These are phyloP conservation scores for Aureobasidium sp. DNA, from an alignment of 2,329 filamentous ascomycete species.

Conservation along the genomic window DNA sequence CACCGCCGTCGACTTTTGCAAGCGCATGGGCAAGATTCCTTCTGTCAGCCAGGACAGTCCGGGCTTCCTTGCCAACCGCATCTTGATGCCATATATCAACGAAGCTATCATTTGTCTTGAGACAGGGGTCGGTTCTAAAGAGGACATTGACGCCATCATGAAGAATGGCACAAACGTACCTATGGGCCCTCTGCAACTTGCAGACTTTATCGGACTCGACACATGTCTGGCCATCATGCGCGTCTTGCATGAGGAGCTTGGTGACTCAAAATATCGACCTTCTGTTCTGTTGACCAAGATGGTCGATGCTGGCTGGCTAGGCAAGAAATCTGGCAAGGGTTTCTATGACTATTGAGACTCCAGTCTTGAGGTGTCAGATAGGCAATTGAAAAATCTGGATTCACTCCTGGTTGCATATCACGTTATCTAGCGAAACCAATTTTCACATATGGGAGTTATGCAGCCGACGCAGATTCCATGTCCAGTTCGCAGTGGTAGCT, in stretches of 20 bases:
- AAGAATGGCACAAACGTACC: conserved; percentile 98
- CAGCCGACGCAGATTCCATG: neutral
- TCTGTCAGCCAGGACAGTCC: conserved; percentile 84
- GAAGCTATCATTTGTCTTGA: conserved; percentile 95
- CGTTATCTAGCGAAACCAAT: neutral
- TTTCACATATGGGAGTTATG: neutral
- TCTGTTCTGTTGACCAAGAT: conserved; percentile 84
- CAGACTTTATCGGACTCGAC: conserved; percentile 95
- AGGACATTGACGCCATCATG: conserved; percentile 97
- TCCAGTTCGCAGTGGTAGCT: neutral
- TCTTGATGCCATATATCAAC: conserved; percentile 99
- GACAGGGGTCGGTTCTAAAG: conserved; percentile 78
- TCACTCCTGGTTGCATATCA: neutral
- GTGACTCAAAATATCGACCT: conserved; percentile 91
- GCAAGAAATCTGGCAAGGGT: conserved; percentile 94
- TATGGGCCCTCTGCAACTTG: conserved; percentile 89
- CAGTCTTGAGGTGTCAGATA: neutral
- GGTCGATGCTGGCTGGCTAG: conserved; percentile 96
- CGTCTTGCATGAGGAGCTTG: conserved; percentile 83
- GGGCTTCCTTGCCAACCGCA: conserved; percentile 92
- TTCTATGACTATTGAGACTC: conserved; percentile 73
- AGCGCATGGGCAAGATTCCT: conserved; percentile 86
- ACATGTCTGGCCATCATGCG: conserved; percentile 97
- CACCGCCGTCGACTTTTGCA: conserved; percentile 76
- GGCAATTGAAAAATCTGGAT: neutral